Evolutionary conservation across 495 filamentous ascomycete genomes (phyloP), one percentile per base, ranked within the genome.

Genomic region (Lophium mytilinum): DNA sequence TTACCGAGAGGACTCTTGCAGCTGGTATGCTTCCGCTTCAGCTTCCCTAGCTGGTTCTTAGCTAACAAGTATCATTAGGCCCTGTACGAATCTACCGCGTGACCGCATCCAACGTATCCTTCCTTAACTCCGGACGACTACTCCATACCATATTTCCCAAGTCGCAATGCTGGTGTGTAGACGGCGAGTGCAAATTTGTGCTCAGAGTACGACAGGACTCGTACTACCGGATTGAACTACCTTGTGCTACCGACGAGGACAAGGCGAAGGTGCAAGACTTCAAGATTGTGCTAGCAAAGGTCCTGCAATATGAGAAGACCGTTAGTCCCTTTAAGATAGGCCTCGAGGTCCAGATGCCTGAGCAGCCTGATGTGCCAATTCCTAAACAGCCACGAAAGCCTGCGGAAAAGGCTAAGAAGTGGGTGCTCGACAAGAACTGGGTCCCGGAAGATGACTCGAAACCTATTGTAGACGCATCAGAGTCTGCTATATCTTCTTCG

Each of bases 81-180:
- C 82, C 83, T 6, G 76, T 95, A 45, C 78, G 84, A 49, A 83
- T 96, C 52, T 91, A 96, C 69, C 82, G 83, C 55, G 84, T 90
- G 24, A 83, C 87, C 7, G 85, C 87, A 9, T 83, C 88, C 15
- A 63, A 61, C 42, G 86, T 91, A 0, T 86, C 86, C 15, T 95
- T 95, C 67, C 78, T 96, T 9, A 89, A 85, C 71, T 94, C 88
- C 62, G 87, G 88, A 53, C 75, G 78, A 60, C 82, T 88, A 30
- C 79, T 95, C 9, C 87, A 88, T 61, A 84, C 90, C 45, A 92
- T 96, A 43, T 68, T 96, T 37, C 86, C 88, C 9, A 93, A 87
- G 69, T 92, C 87, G 17, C 88, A 93, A 67, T 93, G 83, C 58
- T 96, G 90, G 90, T 93, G 87, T 71, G 88, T 96, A 18, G 88